Evolutionary conservation across 768 basidiomycete species (phyloP), one percentile per base, ranked within the genome.

Genomic region (Crepidotus variabilis): DNA sequence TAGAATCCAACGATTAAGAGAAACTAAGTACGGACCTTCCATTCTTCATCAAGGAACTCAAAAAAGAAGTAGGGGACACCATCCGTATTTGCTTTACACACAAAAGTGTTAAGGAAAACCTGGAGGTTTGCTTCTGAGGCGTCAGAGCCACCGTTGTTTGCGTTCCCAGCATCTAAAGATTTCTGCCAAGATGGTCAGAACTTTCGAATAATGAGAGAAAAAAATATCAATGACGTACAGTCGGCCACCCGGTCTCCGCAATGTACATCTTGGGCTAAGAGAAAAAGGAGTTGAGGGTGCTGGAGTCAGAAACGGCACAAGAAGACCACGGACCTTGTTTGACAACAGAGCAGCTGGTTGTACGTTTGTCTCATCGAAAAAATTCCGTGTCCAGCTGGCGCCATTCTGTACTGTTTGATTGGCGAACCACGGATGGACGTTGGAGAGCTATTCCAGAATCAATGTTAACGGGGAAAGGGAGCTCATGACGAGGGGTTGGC

Each of bases 341-440:
- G 83, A 47, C 33, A 90, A 73, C 1, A 67, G 61, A 8, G 76
- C 61, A 3, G 92, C 88, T n/a, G 78, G 73, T 16, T 65, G 65
- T 11, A 90, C 82, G 62, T 95, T 85, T 9, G 75, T 83, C 21
- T 81, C 73, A 48, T 88, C 64, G 73, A 94, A 97, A 77, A 91
- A 98, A 0, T 78, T 63, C 39, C 72, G 76, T 2, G 92, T 93
- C 96, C 96, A 99, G 6, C 62, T 76, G 1, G 95, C 86, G 1
- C 93, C 90, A 14, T 77, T 69, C 11, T 82, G 71, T 20, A 88
- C 82, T 1, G 84, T 78, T 21, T 86, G 81, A 58, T 87, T 84
- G 14, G 90, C 95, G 71, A 97, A 98, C 92, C 92, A 94, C 6
- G 94, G 85, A 67, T 96, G 94, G 18, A 94, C 92, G 60, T 97